Conservation (phyloP, 1,284 basidiomycete species). For the Ceratobasidium papillatum region DNA sequence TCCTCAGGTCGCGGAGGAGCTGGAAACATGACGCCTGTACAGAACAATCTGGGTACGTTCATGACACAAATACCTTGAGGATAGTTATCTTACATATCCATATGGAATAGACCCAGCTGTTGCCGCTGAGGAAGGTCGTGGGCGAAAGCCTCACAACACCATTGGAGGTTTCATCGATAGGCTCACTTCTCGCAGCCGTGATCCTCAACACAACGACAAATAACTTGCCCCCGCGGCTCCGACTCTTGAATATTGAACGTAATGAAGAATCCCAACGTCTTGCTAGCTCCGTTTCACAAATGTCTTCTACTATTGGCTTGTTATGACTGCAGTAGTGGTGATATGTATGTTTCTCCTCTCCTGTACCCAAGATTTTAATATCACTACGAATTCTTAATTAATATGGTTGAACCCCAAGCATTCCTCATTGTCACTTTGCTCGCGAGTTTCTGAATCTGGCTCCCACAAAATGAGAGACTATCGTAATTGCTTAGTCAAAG, state of each 20-base stretch:
- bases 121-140: conserved; percentile 33
- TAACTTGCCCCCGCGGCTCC: neutral
- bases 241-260: neutral
- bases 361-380: conserved; percentile 13
- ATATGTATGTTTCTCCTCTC: conserved; percentile 29
- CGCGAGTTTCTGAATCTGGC: too few species aligned
- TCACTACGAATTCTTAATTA: conserved; percentile 12
- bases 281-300: neutral
- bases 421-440: too few species aligned
- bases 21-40: conserved; percentile 30
- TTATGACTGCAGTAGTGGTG: conserved; percentile 1
- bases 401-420: neutral
- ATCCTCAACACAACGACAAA: conserved; percentile 4
- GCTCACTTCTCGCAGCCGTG: conserved; percentile 35
- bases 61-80: too few species aligned
- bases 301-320: conserved; percentile 1
- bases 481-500: too few species aligned
- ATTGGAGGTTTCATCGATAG: conserved; percentile 37
- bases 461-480: too few species aligned
- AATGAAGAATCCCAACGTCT: neutral
- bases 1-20: conserved; percentile 37
- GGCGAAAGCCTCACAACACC: conserved; percentile 22
- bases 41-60: conserved; percentile 14
- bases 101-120: neutral
- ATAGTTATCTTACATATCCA: neutral